phyloP scores from a whole-genome alignment of 2,329 filamentous ascomycete species.

The Diaporthe helianthi region DNA sequence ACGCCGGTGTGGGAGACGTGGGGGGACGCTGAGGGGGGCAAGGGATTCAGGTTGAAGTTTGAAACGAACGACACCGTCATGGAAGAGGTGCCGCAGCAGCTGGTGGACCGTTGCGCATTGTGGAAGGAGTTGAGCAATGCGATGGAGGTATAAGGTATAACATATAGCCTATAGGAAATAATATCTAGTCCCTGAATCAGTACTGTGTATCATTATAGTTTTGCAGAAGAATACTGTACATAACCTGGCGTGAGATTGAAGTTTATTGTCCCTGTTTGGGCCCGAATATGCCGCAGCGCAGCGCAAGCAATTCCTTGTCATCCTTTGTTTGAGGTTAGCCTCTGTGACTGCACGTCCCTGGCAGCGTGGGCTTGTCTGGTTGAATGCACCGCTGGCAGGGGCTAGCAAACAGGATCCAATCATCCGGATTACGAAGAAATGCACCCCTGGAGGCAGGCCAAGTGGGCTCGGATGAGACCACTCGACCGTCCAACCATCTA shows the following conservation, averaged over 20 bases:
- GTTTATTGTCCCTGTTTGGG: neutral
- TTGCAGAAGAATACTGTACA: no score
- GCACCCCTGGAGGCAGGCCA: conserved; percentile 16
- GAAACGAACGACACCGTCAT: conserved; percentile 49
- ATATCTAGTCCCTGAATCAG: conserved; percentile 1
- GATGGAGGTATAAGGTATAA: conserved; percentile 42
- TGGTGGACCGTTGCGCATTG: conserved; percentile 48
- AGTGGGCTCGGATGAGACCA: neutral
- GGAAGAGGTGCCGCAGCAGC: conserved; percentile 46
- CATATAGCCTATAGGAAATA: no score
- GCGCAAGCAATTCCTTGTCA: neutral
- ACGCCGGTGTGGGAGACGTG: conserved; percentile 53
- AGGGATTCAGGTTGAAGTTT: conserved; percentile 47
- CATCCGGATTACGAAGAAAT: neutral
- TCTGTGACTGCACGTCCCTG: conserved; percentile 13
- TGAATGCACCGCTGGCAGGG: neutral
- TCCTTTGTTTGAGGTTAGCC: conserved; percentile 13
- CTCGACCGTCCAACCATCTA: no score
- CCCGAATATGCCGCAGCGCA: neutral
- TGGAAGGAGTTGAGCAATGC: conserved; percentile 48
- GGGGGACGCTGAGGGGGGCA: conserved; percentile 38
- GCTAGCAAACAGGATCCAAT: conserved; percentile 7
- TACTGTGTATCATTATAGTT: no score
- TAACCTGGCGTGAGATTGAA: neutral
- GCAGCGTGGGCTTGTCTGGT: conserved; percentile 11